A percentile compares a stretch with the other conserved stretches of the same genome.
Evolutionary conservation across 768 basidiomycete species (phyloP).

Genomic region (Tremella fuciformis): DNA sequence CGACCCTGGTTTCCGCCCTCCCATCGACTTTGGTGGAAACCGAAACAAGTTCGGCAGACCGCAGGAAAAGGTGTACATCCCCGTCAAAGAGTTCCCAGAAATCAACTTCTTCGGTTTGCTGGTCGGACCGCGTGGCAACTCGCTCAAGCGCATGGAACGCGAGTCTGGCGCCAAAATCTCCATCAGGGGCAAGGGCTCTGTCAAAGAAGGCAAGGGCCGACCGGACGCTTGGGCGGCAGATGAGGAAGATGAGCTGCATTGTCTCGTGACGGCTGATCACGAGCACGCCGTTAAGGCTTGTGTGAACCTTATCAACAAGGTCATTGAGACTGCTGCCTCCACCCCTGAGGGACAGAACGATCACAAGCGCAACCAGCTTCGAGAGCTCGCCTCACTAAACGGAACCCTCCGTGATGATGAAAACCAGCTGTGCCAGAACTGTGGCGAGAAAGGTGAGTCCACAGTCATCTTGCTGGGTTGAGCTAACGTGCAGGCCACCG

Average conservation of each 20-base stretch:
- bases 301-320: slow-evolving; percentile 92
- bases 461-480: neutral
- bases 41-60: slow-evolving; percentile 83
- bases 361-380: slow-evolving; percentile 97
- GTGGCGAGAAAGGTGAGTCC: slow-evolving; percentile 49
- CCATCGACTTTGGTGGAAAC: slow-evolving; percentile 87
- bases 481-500: slow-evolving; percentile 87
- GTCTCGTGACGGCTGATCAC: slow-evolving; percentile 87
- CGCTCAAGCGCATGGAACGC: slow-evolving; percentile 98
- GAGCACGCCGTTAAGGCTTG: slow-evolving; percentile 88
- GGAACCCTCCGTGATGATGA: slow-evolving; percentile 99
- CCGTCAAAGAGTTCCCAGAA: slow-evolving; percentile 98
- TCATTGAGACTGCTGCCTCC: slow-evolving; percentile 98
- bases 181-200: slow-evolving; percentile 95
- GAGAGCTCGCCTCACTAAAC: slow-evolving; percentile 94
- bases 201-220: slow-evolving; percentile 96
- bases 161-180: slow-evolving; percentile 98
- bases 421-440: slow-evolving; percentile 90
- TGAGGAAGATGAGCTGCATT: slow-evolving; percentile 97
- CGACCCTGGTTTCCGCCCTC: slow-evolving; percentile 96
- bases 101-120: slow-evolving; percentile 99
- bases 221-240: slow-evolving; percentile 93
- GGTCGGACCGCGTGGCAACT: slow-evolving; percentile 97
- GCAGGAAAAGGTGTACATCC: slow-evolving; percentile 97
- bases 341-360: slow-evolving; percentile 99